A percentile compares a stretch with the other conserved stretches of the same genome.
phyloP scores from a whole-genome alignment of 139 green algal genomes.

The Closterium sp. region DNA sequence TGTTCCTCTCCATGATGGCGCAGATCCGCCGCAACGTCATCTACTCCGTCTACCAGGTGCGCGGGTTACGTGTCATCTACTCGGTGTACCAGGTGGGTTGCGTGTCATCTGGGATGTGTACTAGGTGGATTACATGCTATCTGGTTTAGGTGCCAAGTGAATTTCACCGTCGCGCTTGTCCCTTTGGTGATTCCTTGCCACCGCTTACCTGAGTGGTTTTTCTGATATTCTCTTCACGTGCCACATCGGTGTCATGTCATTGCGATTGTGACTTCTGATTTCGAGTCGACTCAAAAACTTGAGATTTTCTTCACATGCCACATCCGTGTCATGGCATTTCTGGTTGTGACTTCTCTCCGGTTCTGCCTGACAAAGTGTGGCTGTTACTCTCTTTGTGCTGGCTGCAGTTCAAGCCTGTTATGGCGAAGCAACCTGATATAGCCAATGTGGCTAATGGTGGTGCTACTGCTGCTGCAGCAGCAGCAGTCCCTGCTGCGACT shows the following conservation, averaged over 20 bases:
- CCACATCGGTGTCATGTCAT: too few relatives aligned
- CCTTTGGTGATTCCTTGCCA: too few relatives aligned
- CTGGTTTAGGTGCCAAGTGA: too few relatives aligned
- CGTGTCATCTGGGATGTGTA: constrained; percentile 2
- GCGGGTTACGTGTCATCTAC: not conserved
- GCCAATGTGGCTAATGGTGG: not conserved
- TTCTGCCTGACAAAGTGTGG: not conserved
- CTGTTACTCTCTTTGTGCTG: not conserved
- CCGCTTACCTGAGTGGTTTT: too few relatives aligned
- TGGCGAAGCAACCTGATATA: not conserved
- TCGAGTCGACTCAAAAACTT: too few relatives aligned
- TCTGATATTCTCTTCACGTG: too few relatives aligned
- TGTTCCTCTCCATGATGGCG: constrained; percentile 84
- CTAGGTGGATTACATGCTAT: not conserved
- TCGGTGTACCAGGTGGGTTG: not conserved
- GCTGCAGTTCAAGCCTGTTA: not conserved
- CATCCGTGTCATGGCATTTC: too few relatives aligned
- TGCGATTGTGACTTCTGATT: too few relatives aligned
- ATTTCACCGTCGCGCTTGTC: too few relatives aligned
- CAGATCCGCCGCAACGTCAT: constrained; percentile 95
- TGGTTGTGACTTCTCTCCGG: too few relatives aligned
- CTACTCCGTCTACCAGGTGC: constrained; percentile 92
- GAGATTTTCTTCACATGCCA: too few relatives aligned
- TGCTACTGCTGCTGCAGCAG: not conserved
- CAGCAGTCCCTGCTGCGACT: not conserved